phyloP scores from a whole-genome alignment of 768 basidiomycete genomes.

The Lactifluus hygrophoroides region DNA sequence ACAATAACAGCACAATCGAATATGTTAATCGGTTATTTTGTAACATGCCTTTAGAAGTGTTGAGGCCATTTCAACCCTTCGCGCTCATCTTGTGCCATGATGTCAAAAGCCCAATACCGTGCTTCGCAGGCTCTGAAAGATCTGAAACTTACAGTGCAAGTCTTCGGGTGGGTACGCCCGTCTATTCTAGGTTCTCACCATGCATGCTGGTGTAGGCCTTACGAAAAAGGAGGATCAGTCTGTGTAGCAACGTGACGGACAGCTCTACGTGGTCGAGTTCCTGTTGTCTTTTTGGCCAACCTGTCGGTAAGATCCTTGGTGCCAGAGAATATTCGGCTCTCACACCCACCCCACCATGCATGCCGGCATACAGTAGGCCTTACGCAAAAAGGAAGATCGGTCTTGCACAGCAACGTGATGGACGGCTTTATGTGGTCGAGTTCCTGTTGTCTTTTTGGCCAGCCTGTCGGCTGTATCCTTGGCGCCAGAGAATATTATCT shows the following conservation, averaged over 20 bases:
- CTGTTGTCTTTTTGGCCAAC: conserved; percentile 3
- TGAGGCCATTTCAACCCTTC: conserved; percentile 5
- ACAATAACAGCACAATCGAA: conserved; percentile 16
- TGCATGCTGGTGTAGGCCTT: conserved; percentile 17
- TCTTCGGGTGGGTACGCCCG: conserved; percentile 13
- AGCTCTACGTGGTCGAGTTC: conserved; percentile 16
- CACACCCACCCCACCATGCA: too few species aligned
- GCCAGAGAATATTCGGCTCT: conserved; percentile 5
- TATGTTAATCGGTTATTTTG: conserved; percentile 12
- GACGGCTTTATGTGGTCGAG: conserved; percentile 17
- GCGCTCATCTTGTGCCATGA: conserved; percentile 10
- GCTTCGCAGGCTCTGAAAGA: conserved; percentile 14
- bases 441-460: conserved; percentile 5
- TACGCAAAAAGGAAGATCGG: conserved; percentile 9
- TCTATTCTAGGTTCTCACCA: conserved; percentile 10
- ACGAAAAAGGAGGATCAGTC: conserved; percentile 11
- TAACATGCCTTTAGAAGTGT: conserved; percentile 13
- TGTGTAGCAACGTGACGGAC: conserved; percentile 18
- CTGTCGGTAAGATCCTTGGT: conserved; percentile 2
- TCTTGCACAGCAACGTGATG: conserved; percentile 17
- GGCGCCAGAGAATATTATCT: conserved; percentile 13
- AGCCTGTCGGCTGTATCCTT: not conserved
- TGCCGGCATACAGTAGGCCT: too few species aligned
- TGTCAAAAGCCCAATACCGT: conserved; percentile 8
- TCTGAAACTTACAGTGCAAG: conserved; percentile 15